Evolutionary conservation across 192 early-diverging fungal species (phyloP), one percentile per base, ranked within the genome.

Genomic region (Martensiomyces pterosporus): DNA sequence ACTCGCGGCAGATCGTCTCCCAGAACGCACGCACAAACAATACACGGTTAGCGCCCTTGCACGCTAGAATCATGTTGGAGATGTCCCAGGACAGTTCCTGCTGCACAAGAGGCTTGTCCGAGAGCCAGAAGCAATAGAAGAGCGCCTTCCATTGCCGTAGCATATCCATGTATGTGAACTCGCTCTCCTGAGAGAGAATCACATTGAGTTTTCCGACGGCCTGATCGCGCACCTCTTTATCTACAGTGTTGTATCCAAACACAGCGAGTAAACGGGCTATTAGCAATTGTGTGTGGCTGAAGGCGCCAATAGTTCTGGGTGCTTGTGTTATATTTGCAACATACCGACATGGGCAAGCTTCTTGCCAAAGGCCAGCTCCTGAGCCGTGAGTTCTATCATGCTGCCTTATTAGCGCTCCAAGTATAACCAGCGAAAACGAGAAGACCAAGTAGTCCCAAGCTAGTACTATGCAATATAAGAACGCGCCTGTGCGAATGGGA

Each of bases 61-160:
- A 67, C 6, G 18, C 52, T 18, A 75, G 48, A 35, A 58, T 33
- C 54, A 75, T 37, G 34, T 46, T 64, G 0, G 85, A 87, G n/a
- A 97, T 74, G 14, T 80, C 82, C 47, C 88, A 83, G 23, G 89
- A 85, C 42, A 97, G 68, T 53, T 87, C 81, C 64, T 93, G 89
- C 57, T 97, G 94, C 22, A 97, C 80, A 35, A 89, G 55, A 10
- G 89, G 89, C 71, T 93, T 97, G 67, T 97, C 94, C 1, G 91
- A 92, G 83, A 97, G 90, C 94, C 94, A 97, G 56, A 91, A 91
- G 58, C 92, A 88, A 62, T 93, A 95, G 45, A 93, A 95, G 12
- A 95, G 79, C 13, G 87, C 92, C 74, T 93, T 92, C 90, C 92
- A 95, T 9, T 93, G 80, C 59, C 89, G 88, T 43, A 83, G 44